Base-by-base conservation (phyloP, 208 protist species). In the Porcisia hertigi region DNA sequence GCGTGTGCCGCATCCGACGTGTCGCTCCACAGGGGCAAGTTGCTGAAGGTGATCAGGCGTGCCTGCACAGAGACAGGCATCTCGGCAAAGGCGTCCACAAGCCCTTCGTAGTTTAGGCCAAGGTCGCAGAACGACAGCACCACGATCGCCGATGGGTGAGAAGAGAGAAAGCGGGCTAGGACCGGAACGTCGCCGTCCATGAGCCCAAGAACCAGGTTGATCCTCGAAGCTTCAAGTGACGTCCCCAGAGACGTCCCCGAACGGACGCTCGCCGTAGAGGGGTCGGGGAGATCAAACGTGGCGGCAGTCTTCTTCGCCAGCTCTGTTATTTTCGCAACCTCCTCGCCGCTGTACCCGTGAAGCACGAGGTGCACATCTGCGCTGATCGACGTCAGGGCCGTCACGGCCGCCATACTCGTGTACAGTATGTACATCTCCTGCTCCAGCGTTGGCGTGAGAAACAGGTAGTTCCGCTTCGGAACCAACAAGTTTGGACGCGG, bases 21-120 rank as follows among this genome's bases (percentile, higher is more conserved):
- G 70, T 89, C 79, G n/a, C 45, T 80, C 88, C 85, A 89, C 16
- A 85, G 75, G 7, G 85, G 88, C 75, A 92, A 71, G 62, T 71
- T 89, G 36, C 52, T 87, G 43, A 87, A 14, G n/a, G 84, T 69
- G 20, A 86, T 62, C 25, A 89, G 43, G 0, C 85, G 83, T 23
- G 59, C 57, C 69, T 79, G 77, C 69, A 75, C 72, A 23, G 72
- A 52, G 5, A 58, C 66, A 25, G 39, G 14, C 7, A 57, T 34
- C 23, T 6, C 49, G 1, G 54, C 1, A 59, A 89, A 89, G 41
- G 67, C 76, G 3, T 0, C 7, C 1, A 77, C 34, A 23, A 88
- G 52, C 0, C 41, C 14, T 12, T 54, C 58, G 73, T 91, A 86
- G 71, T 81, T 63, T 6, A 80, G 30, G 5, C 72, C 36, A 14